Evolutionary conservation across 129 eudicot species (phyloP), one percentile per base, ranked within the genome.

Genomic region (Lactuca saligna): DNA sequence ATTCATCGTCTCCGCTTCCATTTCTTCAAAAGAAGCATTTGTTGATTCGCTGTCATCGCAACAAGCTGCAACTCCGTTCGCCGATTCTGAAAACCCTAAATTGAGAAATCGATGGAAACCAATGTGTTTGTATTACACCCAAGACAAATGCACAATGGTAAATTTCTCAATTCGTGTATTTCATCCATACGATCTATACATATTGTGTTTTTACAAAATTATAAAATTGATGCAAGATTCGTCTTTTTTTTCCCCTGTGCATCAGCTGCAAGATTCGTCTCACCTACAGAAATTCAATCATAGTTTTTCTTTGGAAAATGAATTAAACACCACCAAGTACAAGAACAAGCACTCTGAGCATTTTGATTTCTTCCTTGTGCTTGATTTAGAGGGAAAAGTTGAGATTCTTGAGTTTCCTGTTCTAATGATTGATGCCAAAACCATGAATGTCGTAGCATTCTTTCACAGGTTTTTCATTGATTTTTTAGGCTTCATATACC

Each of bases 371-470:
- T 81, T 93, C 67, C 88, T 93, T 12, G 92, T 93, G 74, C 95
- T 93, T 79, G 98, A 93, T 87, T 83, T 93, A 79, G 98, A 93
- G 73, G 98, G 97, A 17, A 89, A 93, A 80, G 92, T 89, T 73
- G 95, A 93, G 84, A 93, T 93, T 82, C 84, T 89, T 51, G 98
- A 93, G 62, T 93, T 89, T 77, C 97, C 98, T 9, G 97, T 93
- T 59, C 71, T 93, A 72, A 67, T 89, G 80, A 72, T 93, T 68
- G 90, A 93, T 81, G 97, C 91, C 8, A 83, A 82, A 78, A 84
- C 95, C 58, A 74, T 87, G 92, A 82, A 83, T 49, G 87, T 93
- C n/a, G 87, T 89, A 6, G 90, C 88, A 70, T 74, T 89, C 38
- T 93, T 93, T 83, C 98, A 92, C 86, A 91, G 98, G 98, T 91